Base-by-base conservation (phyloP, 345 rosid species). In the Eucalyptus victrix region DNA sequence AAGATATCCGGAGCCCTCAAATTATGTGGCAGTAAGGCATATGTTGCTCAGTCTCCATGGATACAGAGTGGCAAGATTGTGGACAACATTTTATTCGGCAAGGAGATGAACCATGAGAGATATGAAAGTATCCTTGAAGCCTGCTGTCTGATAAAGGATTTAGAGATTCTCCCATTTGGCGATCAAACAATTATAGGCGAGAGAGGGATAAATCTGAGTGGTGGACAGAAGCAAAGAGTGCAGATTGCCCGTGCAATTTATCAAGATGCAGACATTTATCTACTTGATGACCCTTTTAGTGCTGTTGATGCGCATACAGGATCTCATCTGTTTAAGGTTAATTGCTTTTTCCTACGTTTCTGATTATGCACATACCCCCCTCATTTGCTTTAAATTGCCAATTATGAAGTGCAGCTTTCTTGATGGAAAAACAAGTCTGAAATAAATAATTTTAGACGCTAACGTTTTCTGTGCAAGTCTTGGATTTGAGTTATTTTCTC, bases 261-360 rank as follows among this genome's bases (percentile, higher is more conserved):
- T 91, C 98, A 95, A 90, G 98, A 96, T 93, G 95, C 96, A 0
- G 97, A 96, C 93, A 94, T 96, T 88, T 97, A 96, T 87, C 92
- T 96, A 7, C 96, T 97, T 4, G 99, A 97, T 87, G 99, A 97
- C 91, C 99, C 99, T 83, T 97, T 97, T 86, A 97, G 97, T 88
- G 99, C 97, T 18, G 96, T 96, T 42, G 98, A 97, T 94, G 98
- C 97, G 51, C 97, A 96, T 90, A 97, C 99, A 17, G 99, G 97
- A 50, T 94, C 96, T 89, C 97, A 95, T 91, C 93, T 97, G 83
- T 96, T 96, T 86, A 96, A 95, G 96, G 98, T 96, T 89, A 80
- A 28, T 32, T 2, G 26, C 60, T 53, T 62, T 65, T 37, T 54
- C 49, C 50, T 32, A 15, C 32, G n/a, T 86, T 86, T 76, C 47